Conservation (phyloP, 768 basidiomycete species). For the Austroboletus eburneus region DNA sequence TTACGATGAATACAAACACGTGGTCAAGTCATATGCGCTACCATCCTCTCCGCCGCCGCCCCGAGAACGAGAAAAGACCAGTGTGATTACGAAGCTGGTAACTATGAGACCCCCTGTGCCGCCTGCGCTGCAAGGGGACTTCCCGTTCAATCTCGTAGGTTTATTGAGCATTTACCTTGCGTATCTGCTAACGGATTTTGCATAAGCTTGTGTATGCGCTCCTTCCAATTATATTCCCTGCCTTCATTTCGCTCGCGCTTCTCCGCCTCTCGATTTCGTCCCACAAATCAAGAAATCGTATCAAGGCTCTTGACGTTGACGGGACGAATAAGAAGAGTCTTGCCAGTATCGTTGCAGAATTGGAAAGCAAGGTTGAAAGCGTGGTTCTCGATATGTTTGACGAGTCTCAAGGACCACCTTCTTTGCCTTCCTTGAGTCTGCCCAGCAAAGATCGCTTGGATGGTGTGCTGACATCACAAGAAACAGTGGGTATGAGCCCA, state of each 20-base stretch:
- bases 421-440: conserved; percentile 7
- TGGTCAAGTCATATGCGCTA: conserved; percentile 51
- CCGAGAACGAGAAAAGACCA: conserved; percentile 35
- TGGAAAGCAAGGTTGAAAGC: conserved; percentile 61
- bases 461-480: not conserved
- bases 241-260: conserved; percentile 49
- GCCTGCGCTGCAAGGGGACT: conserved; percentile 52
- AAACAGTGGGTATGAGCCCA: not conserved
- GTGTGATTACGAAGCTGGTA: conserved; percentile 44
- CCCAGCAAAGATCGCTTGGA: not conserved
- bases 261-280: conserved; percentile 56
- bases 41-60: conserved; percentile 42
- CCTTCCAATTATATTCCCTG: conserved; percentile 64
- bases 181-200: conserved; percentile 1
- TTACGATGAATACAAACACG: conserved; percentile 49
- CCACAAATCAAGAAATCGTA: conserved; percentile 57
- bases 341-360: conserved; percentile 47
- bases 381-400: conserved; percentile 60
- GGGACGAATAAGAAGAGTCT: conserved; percentile 47
- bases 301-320: conserved; percentile 60
- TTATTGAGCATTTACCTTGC: not conserved
- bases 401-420: conserved; percentile 29
- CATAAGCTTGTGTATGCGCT: conserved; percentile 47
- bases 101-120: conserved; percentile 47
- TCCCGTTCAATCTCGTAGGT: conserved; percentile 71